Evolutionary conservation across 306 rosid species (phyloP).

Genomic region (Ammopiptanthus mongolicus): DNA sequence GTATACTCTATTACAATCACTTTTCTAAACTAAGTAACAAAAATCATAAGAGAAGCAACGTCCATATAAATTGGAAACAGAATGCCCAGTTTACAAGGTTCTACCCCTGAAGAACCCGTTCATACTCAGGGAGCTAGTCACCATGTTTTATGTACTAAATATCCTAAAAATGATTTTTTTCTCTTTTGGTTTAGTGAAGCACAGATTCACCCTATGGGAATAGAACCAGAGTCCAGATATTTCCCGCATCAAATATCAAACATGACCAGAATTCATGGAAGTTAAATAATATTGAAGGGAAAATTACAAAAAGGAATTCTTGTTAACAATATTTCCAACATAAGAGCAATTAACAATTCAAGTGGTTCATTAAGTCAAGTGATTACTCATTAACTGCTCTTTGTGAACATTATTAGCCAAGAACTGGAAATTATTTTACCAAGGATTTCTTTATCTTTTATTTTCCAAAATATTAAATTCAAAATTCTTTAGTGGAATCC

Average conservation of each 20-base stretch:
- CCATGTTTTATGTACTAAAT: neutral
- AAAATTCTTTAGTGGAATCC: neutral
- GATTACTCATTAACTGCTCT: neutral
- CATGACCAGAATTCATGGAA: neutral
- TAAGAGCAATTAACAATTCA: neutral
- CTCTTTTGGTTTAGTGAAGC: neutral
- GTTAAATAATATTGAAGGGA: neutral
- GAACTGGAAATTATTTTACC: neutral
- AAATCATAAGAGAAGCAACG: neutral
- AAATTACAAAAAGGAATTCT: neutral
- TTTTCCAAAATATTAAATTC: neutral
- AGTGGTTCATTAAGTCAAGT: neutral
- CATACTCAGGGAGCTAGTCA: neutral
- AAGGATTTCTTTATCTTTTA: neutral
- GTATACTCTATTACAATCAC: too few relatives aligned
- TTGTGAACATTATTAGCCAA: neutral
- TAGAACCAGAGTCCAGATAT: neutral
- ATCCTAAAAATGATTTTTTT: neutral
- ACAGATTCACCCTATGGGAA: neutral
- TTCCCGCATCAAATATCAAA: neutral
- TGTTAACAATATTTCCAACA: neutral
- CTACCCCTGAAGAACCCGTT: neutral
- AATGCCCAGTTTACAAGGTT: neutral
- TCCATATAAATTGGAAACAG: neutral
- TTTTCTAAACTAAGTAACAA: neutral